A percentile compares a stretch with the other conserved stretches of the same genome.
These are phyloP conservation scores for Aspergillus pseudoviridinutans DNA, from an alignment of 2,329 filamentous ascomycete species.

Conservation along the genomic window DNA sequence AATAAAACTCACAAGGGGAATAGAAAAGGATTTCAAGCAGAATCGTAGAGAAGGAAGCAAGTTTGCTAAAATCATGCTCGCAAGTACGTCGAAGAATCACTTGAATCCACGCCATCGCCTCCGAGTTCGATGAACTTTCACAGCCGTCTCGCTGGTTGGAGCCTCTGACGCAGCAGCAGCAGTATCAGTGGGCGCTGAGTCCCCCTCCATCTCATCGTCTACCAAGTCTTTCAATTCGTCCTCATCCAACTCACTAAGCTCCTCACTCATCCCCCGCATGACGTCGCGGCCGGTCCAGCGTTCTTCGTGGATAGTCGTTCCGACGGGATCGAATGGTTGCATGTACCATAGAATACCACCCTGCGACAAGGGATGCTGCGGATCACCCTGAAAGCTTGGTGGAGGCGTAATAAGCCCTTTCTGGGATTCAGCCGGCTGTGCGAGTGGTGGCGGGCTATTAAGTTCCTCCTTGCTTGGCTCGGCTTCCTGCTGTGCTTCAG, in stretches of 20 bases:
- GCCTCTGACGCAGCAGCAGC: constrained; percentile 12
- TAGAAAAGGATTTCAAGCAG: constrained; percentile 11
- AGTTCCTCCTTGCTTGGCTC: constrained; percentile 24
- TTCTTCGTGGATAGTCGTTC: constrained; percentile 75
- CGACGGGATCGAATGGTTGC: constrained; percentile 70
- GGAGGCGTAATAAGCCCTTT: constrained; percentile 37
- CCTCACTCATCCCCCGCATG: constrained; percentile 72
- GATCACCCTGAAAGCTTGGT: constrained; percentile 39
- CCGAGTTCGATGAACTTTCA: constrained; percentile 28
- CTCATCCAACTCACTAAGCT: constrained; percentile 87
- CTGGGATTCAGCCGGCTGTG: constrained; percentile 35
- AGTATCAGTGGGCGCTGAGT: constrained; percentile 8
- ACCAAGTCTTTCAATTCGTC: constrained; percentile 73
- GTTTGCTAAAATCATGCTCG: neutral
- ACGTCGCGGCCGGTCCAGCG: constrained; percentile 69
- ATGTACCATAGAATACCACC: constrained; percentile 90
- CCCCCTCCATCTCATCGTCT: constrained; percentile 45
- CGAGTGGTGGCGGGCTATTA: constrained; percentile 38
- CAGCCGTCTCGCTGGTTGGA: constrained; percentile 11
- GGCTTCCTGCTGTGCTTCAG: constrained; percentile 24
- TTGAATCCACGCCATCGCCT: constrained; percentile 30
- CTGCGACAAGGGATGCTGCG: constrained; percentile 53
- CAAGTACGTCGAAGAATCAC: constrained; percentile 4
- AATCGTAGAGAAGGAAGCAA: constrained; percentile 6
- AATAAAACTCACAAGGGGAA: constrained; percentile 6